Conservation (phyloP, 2,329 filamentous ascomycete species). For the Penicillium sp. region DNA sequence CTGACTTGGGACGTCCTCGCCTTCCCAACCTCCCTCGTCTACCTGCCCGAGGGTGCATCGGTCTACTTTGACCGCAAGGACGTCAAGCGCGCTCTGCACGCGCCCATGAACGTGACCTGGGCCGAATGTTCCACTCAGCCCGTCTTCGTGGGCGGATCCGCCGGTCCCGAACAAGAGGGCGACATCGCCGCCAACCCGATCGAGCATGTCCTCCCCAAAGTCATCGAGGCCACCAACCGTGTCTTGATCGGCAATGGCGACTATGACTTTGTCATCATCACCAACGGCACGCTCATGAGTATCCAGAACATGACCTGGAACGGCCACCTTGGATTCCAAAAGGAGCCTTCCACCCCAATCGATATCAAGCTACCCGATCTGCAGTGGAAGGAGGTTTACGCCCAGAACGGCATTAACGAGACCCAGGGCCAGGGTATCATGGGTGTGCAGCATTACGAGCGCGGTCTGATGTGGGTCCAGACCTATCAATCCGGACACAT, state of each 20-base stretch:
- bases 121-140: slow-evolving; percentile 29
- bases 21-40: slow-evolving; percentile 50
- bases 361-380: slow-evolving; percentile 43
- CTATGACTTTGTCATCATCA: slow-evolving; percentile 64
- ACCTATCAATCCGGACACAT: slow-evolving; percentile 34
- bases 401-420: slow-evolving; percentile 57
- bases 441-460: slow-evolving; percentile 66
- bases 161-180: slow-evolving; percentile 31
- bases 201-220: slow-evolving; percentile 44
- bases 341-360: slow-evolving; percentile 51
- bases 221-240: slow-evolving; percentile 54
- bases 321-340: slow-evolving; percentile 65
- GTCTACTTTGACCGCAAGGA: slow-evolving; percentile 68
- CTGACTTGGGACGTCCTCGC: slow-evolving; percentile 62
- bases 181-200: slow-evolving; percentile 47
- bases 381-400: slow-evolving; percentile 46
- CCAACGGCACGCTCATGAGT: slow-evolving; percentile 64
- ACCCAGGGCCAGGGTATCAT: slow-evolving; percentile 59
- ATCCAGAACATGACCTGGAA: slow-evolving; percentile 84
- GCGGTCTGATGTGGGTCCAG: slow-evolving; percentile 65
- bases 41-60: slow-evolving; percentile 55
- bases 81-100: slow-evolving; percentile 64
- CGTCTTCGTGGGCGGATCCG: slow-evolving; percentile 43
- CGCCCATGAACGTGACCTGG: slow-evolving; percentile 37
- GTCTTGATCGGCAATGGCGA: slow-evolving; percentile 70